Evolutionary conservation across 2,329 filamentous ascomycete genomes (phyloP).

Genomic region (Coniochaeta sp.): DNA sequence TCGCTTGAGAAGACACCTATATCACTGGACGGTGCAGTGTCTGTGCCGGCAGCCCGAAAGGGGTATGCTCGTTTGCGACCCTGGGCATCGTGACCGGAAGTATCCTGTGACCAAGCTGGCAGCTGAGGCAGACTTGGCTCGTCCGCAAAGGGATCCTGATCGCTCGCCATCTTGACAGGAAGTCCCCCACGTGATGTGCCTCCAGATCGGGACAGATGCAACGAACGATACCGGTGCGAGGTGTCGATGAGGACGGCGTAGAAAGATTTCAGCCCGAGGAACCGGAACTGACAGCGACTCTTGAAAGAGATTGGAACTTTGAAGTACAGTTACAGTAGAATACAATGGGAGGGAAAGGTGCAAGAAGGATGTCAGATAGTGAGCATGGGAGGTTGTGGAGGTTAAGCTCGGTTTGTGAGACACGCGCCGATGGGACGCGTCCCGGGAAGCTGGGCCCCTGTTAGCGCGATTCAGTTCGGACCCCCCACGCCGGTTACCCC

Average conservation of each 20-base stretch:
- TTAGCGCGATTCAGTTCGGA: background rate
- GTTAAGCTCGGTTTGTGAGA: background rate
- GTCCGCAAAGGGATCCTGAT: background rate
- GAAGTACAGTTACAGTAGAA: background rate
- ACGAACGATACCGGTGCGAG: background rate
- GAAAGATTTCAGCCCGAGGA: background rate
- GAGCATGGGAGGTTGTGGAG: background rate
- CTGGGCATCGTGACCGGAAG: background rate
- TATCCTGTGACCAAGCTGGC: background rate
- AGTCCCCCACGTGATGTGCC: background rate
- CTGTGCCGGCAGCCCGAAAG: background rate
- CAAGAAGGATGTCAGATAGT: background rate
- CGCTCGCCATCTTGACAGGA: background rate
- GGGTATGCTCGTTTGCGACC: background rate
- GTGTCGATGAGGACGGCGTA: background rate
- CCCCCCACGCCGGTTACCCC: background rate
- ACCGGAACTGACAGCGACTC: background rate
- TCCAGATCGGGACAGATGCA: no score
- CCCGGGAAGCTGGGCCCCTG: background rate
- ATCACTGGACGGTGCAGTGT: slow-evolving; percentile 50
- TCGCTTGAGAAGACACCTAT: slow-evolving; percentile 66
- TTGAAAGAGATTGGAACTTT: background rate
- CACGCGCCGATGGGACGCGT: background rate
- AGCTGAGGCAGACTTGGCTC: background rate
- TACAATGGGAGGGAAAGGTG: background rate